Percentiles rank a stretch among this genome's conserved stretches.
Evolutionary conservation across 2,329 filamentous ascomycete species (phyloP).

Genomic region (Trichoderma sp.): DNA sequence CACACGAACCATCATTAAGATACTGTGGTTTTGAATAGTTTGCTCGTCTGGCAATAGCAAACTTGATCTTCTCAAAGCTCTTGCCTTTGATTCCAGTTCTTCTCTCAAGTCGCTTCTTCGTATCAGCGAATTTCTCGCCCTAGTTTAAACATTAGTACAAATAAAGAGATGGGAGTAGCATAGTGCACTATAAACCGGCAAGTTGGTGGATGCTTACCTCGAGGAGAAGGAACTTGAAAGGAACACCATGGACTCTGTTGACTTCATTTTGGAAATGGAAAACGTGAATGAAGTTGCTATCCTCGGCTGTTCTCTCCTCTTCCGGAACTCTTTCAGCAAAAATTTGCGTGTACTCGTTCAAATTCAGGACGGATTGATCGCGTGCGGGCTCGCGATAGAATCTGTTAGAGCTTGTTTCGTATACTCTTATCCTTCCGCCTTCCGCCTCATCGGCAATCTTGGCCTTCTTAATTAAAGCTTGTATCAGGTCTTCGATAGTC

Average conservation of each 20-base stretch:
- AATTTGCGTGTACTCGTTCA: slow-evolving; percentile 83
- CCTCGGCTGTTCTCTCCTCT: slow-evolving; percentile 63
- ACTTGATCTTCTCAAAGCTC: slow-evolving; percentile 97
- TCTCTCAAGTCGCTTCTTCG: slow-evolving; percentile 91
- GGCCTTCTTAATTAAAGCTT: slow-evolving; percentile 76
- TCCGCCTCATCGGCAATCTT: slow-evolving; percentile 73
- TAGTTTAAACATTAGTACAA: slow-evolving; percentile 40
- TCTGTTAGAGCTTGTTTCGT: slow-evolving; percentile 79
- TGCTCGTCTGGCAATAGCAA: slow-evolving; percentile 74
- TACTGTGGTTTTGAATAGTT: slow-evolving; percentile 78
- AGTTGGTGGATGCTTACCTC: slow-evolving; percentile 54
- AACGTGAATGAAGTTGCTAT: slow-evolving; percentile 67
- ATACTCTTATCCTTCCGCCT: slow-evolving; percentile 72
- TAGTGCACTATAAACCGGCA: not conserved
- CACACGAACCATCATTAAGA: slow-evolving; percentile 72
- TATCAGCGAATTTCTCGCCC: slow-evolving; percentile 86
- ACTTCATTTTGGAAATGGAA: slow-evolving; percentile 94
- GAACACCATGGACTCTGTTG: slow-evolving; percentile 79
- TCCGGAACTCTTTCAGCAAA: slow-evolving; percentile 81
- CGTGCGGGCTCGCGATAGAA: slow-evolving; percentile 75
- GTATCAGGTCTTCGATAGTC: slow-evolving; percentile 74
- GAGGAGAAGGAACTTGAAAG: slow-evolving; percentile 86
- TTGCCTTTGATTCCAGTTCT: slow-evolving; percentile 95
- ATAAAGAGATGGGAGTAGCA: not conserved
- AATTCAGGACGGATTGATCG: slow-evolving; percentile 72